Evolutionary conservation across 495 filamentous ascomycete species (phyloP).

Genomic region (Pyrenopolyporus hunteri): DNA sequence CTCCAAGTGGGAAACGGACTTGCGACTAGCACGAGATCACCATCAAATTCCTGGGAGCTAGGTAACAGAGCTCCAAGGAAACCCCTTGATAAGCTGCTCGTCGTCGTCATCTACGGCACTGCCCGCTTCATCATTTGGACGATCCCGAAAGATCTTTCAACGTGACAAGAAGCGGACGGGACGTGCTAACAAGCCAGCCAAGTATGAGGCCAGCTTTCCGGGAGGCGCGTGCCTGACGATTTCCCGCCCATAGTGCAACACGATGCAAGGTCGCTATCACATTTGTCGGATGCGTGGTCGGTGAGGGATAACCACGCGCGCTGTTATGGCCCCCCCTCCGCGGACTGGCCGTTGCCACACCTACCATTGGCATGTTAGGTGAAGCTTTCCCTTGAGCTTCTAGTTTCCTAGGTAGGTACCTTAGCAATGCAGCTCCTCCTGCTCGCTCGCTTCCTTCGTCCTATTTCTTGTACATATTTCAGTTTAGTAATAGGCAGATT

Average conservation of each 20-base stretch:
- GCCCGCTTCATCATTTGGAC: conserved; percentile 28
- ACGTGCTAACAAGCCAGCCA: too few relatives aligned
- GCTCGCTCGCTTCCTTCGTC: conserved; percentile 20
- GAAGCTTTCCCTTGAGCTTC: conserved; percentile 21
- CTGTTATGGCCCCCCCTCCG: too few relatives aligned
- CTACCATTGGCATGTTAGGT: not conserved
- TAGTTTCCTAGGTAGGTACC: conserved; percentile 21
- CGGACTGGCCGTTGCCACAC: not conserved
- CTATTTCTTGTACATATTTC: conserved; percentile 21
- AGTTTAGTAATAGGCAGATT: conserved; percentile 17
- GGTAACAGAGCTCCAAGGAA: conserved; percentile 13
- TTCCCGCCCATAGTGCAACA: conserved; percentile 31
- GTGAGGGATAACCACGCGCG: conserved; percentile 20
- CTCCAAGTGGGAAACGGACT: conserved; percentile 11
- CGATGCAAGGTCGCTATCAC: conserved; percentile 24
- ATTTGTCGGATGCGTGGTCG: conserved; percentile 22
- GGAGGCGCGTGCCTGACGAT: conserved; percentile 38
- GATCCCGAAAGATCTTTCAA: conserved; percentile 20
- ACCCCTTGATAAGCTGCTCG: conserved; percentile 2
- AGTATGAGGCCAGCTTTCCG: conserved; percentile 26
- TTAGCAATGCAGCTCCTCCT: conserved; percentile 21
- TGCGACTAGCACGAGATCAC: conserved; percentile 13
- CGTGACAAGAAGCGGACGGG: conserved; percentile 7
- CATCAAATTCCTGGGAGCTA: not conserved
- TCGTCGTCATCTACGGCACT: conserved; percentile 32